Evolutionary conservation across 495 filamentous ascomycete species (phyloP).

Genomic region (Neurospora terricola): DNA sequence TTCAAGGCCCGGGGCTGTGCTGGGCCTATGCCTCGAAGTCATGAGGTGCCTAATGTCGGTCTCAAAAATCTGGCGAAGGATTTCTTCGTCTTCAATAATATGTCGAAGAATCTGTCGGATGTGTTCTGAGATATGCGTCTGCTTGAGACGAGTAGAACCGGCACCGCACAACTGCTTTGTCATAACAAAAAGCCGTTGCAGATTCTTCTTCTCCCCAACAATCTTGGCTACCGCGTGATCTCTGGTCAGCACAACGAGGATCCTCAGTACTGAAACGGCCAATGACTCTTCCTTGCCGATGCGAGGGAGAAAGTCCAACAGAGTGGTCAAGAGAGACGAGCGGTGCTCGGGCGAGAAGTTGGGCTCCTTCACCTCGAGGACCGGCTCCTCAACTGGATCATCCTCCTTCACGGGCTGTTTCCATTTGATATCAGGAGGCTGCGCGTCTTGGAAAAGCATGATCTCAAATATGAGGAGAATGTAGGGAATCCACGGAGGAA

Average conservation of each 20-base stretch:
- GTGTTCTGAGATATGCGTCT: constrained; percentile 41
- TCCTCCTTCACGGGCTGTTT: constrained; percentile 48
- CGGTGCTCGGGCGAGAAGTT: constrained; percentile 59
- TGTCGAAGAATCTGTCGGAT: constrained; percentile 87
- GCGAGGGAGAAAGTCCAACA: constrained; percentile 73
- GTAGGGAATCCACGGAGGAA: constrained; percentile 85
- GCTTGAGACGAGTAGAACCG: constrained; percentile 64
- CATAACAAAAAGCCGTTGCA: constrained; percentile 89
- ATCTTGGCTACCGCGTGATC: constrained; percentile 59
- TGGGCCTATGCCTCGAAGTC: neutral
- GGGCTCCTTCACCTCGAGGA: constrained; percentile 50
- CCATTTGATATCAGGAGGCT: constrained; percentile 68
- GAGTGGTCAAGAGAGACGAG: constrained; percentile 55
- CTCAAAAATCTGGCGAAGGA: constrained; percentile 83
- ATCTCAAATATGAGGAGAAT: constrained; percentile 85
- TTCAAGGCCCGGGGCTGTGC: neutral
- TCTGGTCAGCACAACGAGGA: constrained; percentile 85
- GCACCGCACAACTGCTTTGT: constrained; percentile 77
- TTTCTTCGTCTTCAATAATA: constrained; percentile 87
- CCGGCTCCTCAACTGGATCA: constrained; percentile 41
- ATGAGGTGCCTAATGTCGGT: constrained; percentile 76
- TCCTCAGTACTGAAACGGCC: constrained; percentile 71
- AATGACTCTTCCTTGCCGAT: constrained; percentile 80
- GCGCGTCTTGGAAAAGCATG: constrained; percentile 75
- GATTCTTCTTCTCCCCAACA: constrained; percentile 76